Evolutionary conservation across 2,329 filamentous ascomycete genomes (phyloP).

Genomic region (Monosporascus ibericus): DNA sequence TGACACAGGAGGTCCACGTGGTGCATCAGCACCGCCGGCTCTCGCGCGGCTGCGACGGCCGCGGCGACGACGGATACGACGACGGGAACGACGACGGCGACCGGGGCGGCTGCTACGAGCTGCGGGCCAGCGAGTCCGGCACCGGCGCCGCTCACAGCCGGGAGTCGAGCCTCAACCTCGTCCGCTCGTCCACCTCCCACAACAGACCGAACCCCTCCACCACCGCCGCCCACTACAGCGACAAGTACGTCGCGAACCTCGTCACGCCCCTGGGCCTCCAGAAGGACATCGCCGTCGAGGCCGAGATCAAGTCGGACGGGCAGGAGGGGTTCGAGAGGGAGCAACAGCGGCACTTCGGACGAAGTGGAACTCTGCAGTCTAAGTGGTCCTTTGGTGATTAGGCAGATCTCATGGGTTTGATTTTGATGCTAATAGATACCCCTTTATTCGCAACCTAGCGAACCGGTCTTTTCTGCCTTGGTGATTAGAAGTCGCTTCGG

Average conservation of each 20-base stretch:
- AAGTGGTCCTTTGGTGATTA: background rate
- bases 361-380: background rate
- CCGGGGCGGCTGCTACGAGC: slow-evolving; percentile 3
- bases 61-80: slow-evolving; percentile 3
- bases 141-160: slow-evolving; percentile 2
- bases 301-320: slow-evolving; percentile 20
- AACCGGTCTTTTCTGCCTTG: no score
- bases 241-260: slow-evolving; percentile 13
- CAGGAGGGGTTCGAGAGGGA: slow-evolving; percentile 19
- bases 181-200: slow-evolving; percentile 1
- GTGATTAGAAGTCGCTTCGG: no score
- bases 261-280: slow-evolving; percentile 13
- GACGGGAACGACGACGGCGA: background rate
- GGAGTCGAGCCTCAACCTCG: slow-evolving; percentile 9
- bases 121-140: slow-evolving; percentile 2
- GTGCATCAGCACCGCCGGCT: slow-evolving; percentile 21
- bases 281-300: slow-evolving; percentile 9
- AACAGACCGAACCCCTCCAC: background rate
- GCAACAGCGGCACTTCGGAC: slow-evolving; percentile 15
- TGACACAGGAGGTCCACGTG: slow-evolving; percentile 29
- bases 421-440: no score
- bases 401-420: no score
- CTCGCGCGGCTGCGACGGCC: slow-evolving; percentile 2
- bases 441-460: no score
- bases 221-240: slow-evolving; percentile 12